phyloP scores from a whole-genome alignment of 257 asterid genomes.

The Solanum ossicruentum region DNA sequence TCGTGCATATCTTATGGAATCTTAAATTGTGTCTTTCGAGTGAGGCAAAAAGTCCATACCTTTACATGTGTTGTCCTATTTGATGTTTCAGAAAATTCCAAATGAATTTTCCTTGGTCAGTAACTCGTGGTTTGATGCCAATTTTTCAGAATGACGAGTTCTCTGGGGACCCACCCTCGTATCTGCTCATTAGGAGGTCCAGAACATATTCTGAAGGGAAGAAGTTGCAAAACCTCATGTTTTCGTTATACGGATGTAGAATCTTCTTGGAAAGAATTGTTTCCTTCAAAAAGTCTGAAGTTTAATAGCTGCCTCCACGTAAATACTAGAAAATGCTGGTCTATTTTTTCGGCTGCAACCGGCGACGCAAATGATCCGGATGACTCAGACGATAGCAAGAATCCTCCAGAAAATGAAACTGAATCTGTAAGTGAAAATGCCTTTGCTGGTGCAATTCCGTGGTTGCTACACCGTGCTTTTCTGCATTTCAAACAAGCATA shows the following conservation, averaged over 20 bases:
- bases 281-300: conserved; percentile 10
- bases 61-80: neutral
- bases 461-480: neutral
- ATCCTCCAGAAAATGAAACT: conserved; percentile 20
- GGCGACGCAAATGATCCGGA: conserved; percentile 28
- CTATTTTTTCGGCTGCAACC: conserved; percentile 38
- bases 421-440: conserved; percentile 33
- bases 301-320: conserved; percentile 1
- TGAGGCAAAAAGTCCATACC: neutral
- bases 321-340: conserved; percentile 12
- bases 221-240: conserved; percentile 21
- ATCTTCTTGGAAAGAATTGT: conserved; percentile 8
- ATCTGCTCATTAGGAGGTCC: conserved; percentile 24
- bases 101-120: neutral
- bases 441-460: neutral
- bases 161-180: conserved; percentile 42
- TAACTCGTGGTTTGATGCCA: neutral
- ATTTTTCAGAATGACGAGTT: conserved; percentile 34
- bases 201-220: conserved; percentile 12
- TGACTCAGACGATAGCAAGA: conserved; percentile 24
- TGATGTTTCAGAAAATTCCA: neutral
- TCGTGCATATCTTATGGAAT: neutral
- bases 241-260: conserved; percentile 24
- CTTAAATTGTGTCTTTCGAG: neutral
- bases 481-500: conserved; percentile 3